Percentiles rank a stretch among this genome's conserved stretches.
Evolutionary conservation across 2,329 filamentous ascomycete genomes (phyloP).

Genomic region (Clarireedia paspali): DNA sequence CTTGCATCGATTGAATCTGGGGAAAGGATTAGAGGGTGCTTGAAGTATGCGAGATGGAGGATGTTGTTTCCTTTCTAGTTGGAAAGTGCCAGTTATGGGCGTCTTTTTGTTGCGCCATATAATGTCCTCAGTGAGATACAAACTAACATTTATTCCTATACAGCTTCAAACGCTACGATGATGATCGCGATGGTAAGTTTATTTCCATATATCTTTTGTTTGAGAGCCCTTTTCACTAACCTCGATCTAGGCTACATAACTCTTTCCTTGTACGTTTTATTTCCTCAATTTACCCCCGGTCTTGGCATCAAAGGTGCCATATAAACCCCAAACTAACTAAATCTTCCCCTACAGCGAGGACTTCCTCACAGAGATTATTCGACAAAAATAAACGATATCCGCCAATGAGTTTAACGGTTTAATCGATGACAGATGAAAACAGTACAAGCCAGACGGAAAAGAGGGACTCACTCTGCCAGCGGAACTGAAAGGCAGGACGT

Average conservation of each 20-base stretch:
- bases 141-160: neutral
- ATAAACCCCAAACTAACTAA: neutral
- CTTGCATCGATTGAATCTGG: neutral
- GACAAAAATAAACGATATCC: constrained; percentile 18
- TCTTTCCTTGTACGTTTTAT: constrained; percentile 50
- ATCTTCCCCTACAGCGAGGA: constrained; percentile 21
- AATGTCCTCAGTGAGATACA: neutral
- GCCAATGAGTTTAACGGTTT: neutral
- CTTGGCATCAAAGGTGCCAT: neutral
- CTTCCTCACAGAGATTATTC: constrained; percentile 28
- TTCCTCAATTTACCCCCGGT: neutral
- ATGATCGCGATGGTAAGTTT: constrained; percentile 71
- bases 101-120: neutral
- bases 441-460: no score
- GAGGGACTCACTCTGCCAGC: no score
- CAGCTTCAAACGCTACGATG: constrained; percentile 91
- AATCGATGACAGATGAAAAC: neutral
- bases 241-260: constrained; percentile 54
- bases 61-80: no score
- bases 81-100: no score
- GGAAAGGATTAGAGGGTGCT: neutral
- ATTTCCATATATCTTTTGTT: neutral
- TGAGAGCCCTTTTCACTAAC: neutral
- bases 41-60: no score
- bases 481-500: no score